These are phyloP conservation scores for Trichoderma erinaceum DNA, from an alignment of 495 filamentous ascomycete species.

Conservation along the genomic window DNA sequence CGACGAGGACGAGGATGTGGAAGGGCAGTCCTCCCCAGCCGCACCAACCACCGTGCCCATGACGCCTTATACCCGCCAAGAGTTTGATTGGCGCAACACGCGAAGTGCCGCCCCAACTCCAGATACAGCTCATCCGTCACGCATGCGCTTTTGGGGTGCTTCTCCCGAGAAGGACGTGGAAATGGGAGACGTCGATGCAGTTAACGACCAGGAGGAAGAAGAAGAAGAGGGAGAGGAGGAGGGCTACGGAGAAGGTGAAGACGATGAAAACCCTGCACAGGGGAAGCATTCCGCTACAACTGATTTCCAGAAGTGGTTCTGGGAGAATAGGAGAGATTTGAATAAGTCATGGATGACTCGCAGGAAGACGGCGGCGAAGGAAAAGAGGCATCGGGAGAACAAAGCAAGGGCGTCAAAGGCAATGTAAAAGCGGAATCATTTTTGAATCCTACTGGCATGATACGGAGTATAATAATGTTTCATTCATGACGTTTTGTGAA, in stretches of 20 bases:
- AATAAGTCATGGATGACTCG: slow-evolving; percentile 89
- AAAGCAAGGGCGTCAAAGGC: slow-evolving; percentile 44
- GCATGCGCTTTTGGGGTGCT: slow-evolving; percentile 39
- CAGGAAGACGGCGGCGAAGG: slow-evolving; percentile 73
- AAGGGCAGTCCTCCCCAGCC: slow-evolving; percentile 29
- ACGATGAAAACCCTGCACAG: slow-evolving; percentile 14
- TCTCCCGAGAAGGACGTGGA: slow-evolving; percentile 35
- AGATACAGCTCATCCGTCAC: slow-evolving; percentile 73
- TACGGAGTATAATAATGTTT: neutral
- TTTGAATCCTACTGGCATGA: neutral
- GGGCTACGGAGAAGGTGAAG: slow-evolving; percentile 34
- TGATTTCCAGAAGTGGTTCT: slow-evolving; percentile 87
- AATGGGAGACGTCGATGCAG: slow-evolving; percentile 28
- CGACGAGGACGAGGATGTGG: slow-evolving; percentile 47
- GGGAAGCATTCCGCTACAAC: slow-evolving; percentile 34
- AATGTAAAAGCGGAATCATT: neutral
- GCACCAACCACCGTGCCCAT: slow-evolving; percentile 46
- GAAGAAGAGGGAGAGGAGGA: slow-evolving; percentile 27
- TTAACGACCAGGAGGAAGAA: slow-evolving; percentile 16
- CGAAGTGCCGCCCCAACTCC: slow-evolving; percentile 90
- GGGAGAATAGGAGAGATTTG: slow-evolving; percentile 80
- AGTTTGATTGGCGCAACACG: slow-evolving; percentile 64
- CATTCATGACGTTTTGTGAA: neutral
- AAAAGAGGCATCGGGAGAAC: slow-evolving; percentile 82
- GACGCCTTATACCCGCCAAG: slow-evolving; percentile 73